Evolutionary conservation across 1,139 yeast species (phyloP).

Genomic region (Wickerhamomyces sp.): DNA sequence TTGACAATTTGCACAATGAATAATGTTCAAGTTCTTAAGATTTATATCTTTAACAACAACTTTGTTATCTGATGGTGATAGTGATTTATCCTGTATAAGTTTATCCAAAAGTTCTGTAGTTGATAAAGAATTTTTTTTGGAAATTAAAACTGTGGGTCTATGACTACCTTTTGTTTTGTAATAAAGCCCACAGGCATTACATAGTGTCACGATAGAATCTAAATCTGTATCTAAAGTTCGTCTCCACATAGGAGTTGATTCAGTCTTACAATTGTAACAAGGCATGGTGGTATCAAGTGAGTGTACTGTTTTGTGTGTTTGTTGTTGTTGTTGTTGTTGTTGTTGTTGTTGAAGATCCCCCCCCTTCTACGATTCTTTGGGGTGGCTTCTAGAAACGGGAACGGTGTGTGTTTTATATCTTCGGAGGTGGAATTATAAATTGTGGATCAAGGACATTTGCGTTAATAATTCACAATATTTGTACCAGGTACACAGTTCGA

Average conservation of each 20-base stretch:
- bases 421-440: too few relatives aligned
- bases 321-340: too few relatives aligned
- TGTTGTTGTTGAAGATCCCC: too few relatives aligned
- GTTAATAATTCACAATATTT: too few relatives aligned
- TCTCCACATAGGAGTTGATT: conserved; percentile 84
- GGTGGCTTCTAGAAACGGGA: too few relatives aligned
- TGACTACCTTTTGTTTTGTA: conserved; percentile 70
- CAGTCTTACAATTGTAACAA: conserved; percentile 60
- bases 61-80: conserved; percentile 1
- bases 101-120: conserved; percentile 15
- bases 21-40: conserved; percentile 7
- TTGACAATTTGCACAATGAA: conserved; percentile 12
- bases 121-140: conserved; percentile 16
- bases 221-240: conserved; percentile 67
- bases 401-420: too few relatives aligned
- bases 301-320: neutral
- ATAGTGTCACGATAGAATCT: conserved; percentile 50
- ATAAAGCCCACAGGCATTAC: conserved; percentile 86
- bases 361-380: too few relatives aligned
- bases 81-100: conserved; percentile 2
- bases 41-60: conserved; percentile 5
- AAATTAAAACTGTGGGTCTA: conserved; percentile 64
- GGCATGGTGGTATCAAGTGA: too few relatives aligned
- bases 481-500: too few relatives aligned
- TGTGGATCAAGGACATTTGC: too few relatives aligned